Base-by-base conservation (phyloP, 441 rosid genomes). In the Melastoma candidum region DNA sequence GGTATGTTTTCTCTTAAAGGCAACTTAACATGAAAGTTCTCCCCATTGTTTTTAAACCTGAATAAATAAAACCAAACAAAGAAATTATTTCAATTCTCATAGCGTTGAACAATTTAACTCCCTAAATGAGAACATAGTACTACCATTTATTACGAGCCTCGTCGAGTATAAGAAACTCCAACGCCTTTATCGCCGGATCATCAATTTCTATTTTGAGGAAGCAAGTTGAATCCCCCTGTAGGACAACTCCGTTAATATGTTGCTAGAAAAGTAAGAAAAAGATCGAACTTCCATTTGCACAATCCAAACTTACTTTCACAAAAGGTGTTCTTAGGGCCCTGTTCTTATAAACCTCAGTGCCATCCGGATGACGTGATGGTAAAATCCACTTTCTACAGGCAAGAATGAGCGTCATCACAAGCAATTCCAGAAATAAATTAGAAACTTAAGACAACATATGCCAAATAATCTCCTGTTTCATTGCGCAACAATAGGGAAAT, bases 261-360 rank as follows among this genome's bases (percentile, higher is more conserved):
- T 53, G 36, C 36, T 41, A n/a, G 54, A 17, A 17, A 62, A 64
- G 56, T 50, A 63, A 47, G 17, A 47, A 55, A 56, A n/a, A 2
- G 56, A 51, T 53, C 43, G 49, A 12, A 26, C 14, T 27, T 45
- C 46, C 49, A 52, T 26, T 45, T 48, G 48, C 32, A 13, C 52
- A 24, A 58, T 46, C 54, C 25, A 53, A 53, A 71, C 87, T 64
- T 72, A 89, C 99, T 68, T 77, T 80, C 26, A 77, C 72, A 57
- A 93, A 89, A 57, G 97, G 95, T 69, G 87, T 80, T 78, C 99
- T 80, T 56, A 93, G 89, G 47, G 97, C 99, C 73, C 81, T 84
- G 63, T 89, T 82, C 79, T 93, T 89, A 68, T 93, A 75, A 64
- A 74, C 76, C 79, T 68, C 74, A 58, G 89, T 84, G 70, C 93